Base-by-base conservation (phyloP, 1,139 yeast genomes). In the Yamadazyma songkhlaensis region DNA sequence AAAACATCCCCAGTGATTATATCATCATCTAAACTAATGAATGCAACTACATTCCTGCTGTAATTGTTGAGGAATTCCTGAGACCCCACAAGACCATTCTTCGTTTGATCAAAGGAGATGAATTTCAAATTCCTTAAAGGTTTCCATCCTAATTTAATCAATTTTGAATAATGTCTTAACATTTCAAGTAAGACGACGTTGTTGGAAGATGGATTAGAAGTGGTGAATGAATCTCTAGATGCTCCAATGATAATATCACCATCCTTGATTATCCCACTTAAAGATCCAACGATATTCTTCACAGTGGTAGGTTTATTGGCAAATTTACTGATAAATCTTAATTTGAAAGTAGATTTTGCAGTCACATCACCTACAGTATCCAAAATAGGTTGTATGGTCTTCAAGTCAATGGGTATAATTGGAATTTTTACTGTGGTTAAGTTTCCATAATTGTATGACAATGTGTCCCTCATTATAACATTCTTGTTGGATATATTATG, bases 161-260 rank as follows among this genome's bases (percentile, higher is more conserved):
- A 54, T 36, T 57, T 51, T 21, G 62, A 60, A 41, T 61, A 65
- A 36, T 66, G 63, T 29, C 71, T 52, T 65, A 68, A 62, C 3
- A 68, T 60, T 43, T 71, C 75, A 28, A 71, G 53, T 38, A 71
- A 39, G 9, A 71, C 49, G 1, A 68, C 75, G 41, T 70, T 75
- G 7, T 64, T 63, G 40, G 73, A 64, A 34, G 63, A 51, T 1
- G 74, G 74, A 42, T 65, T 64, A 0, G 64, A 47, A 0, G 64
- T 51, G 0, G 72, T 64, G 31, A 65, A 56, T 2, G 71, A 59
- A 41, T 71, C 77, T 32, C 76, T 52, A 9, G 64, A 54, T 2
- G 73, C 69, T 0, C 76, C 77, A 37, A 71, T 62, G 1, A 71
- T 53, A 9, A 71, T 59, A 33, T 60, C 70, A 5, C 72, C 73